phyloP scores from a whole-genome alignment of 768 basidiomycete genomes.

The Boletus sensibilis region DNA sequence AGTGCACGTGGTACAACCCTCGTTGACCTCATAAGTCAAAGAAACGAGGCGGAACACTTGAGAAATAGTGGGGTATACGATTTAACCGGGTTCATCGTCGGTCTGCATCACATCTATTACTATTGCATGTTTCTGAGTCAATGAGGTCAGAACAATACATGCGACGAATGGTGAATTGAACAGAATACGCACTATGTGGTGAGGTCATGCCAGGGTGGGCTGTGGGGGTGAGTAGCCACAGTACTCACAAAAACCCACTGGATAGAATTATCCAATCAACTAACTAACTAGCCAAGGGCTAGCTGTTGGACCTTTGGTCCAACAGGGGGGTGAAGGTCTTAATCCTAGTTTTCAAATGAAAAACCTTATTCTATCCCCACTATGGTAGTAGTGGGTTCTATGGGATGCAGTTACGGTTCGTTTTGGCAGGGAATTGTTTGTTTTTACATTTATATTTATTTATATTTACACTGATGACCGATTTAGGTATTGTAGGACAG shows the following conservation, averaged over 20 bases:
- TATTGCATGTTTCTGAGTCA: neutral
- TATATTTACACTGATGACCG: no score
- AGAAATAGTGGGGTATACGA: neutral
- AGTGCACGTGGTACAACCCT: neutral
- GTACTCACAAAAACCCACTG: neutral
- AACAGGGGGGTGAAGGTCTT: no score
- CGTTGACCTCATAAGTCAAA: neutral
- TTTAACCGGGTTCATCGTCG: neutral
- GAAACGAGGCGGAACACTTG: neutral
- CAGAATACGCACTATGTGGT: neutral
- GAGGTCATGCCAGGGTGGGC: neutral
- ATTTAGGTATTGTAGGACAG: no score
- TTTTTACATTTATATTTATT: no score
- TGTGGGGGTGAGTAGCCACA: neutral
- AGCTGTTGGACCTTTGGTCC: no score
- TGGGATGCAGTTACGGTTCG: no score
- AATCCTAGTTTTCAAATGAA: no score
- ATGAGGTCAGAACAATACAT: no score
- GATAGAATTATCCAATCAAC: neutral
- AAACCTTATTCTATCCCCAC: no score
- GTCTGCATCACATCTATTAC: neutral
- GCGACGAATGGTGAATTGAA: neutral
- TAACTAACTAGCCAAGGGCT: no score
- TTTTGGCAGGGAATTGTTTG: no score
- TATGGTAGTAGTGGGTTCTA: no score